phyloP scores from a whole-genome alignment of 345 rosid genomes.

The Gossypium sturtianum region DNA sequence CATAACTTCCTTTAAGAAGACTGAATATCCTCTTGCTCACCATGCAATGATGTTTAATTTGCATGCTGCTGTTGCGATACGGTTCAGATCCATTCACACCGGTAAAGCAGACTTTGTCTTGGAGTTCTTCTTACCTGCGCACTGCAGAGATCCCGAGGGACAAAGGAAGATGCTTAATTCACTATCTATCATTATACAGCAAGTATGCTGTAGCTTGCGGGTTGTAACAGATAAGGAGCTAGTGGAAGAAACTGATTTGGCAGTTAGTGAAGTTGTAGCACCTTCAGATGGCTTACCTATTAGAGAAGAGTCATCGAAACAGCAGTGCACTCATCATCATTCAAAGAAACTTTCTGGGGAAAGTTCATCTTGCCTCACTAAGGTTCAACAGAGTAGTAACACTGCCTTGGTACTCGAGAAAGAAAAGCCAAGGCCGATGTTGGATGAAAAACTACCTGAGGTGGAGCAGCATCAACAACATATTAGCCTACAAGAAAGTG shows the following conservation, averaged over 20 bases:
- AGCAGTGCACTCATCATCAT: constrained; percentile 16
- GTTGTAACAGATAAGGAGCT: constrained; percentile 71
- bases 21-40: constrained; percentile 90
- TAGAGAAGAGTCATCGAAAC: constrained; percentile 32
- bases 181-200: constrained; percentile 55
- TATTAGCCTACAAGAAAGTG: constrained; percentile 29
- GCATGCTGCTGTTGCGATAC: constrained; percentile 79
- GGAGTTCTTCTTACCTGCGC: constrained; percentile 86
- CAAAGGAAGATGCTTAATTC: constrained; percentile 70
- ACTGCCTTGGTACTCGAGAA: constrained; percentile 16
- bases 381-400: constrained; percentile 24
- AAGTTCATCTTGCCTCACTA: constrained; percentile 27
- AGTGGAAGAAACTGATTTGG: constrained; percentile 38
- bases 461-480: constrained; percentile 22
- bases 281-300: constrained; percentile 24
- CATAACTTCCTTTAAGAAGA: constrained; percentile 48
- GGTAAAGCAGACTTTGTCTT: constrained; percentile 72
- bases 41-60: constrained; percentile 82
- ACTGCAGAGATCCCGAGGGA: constrained; percentile 50
- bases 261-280: constrained; percentile 31
- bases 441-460: constrained; percentile 23
- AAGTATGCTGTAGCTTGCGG: constrained; percentile 64
- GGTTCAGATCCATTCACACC: constrained; percentile 59
- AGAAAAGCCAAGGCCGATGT: constrained; percentile 24
- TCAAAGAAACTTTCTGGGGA: constrained; percentile 27